Percentiles rank a stretch among this genome's conserved stretches.
phyloP scores from a whole-genome alignment of 2,329 filamentous ascomycete species.

The Aaosphaeria arxii region DNA sequence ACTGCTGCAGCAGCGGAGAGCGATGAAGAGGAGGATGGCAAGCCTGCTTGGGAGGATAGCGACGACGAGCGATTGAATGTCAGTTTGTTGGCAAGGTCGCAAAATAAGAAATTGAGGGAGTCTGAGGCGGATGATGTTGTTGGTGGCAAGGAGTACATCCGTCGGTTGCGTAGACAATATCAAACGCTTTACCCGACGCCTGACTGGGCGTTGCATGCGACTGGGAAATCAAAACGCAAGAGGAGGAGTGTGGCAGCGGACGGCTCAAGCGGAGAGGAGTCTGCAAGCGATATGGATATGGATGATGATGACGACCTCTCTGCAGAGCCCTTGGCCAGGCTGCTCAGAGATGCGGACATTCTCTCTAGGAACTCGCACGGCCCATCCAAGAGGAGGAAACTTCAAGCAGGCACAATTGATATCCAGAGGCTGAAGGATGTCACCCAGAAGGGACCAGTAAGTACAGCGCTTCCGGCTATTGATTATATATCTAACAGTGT shows the following conservation, averaged over 20 bases:
- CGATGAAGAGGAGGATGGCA: constrained; percentile 37
- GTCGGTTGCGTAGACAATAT: constrained; percentile 76
- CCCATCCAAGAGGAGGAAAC: constrained; percentile 61
- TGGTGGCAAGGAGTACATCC: constrained; percentile 80
- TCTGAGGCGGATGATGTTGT: constrained; percentile 83
- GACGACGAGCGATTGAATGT: constrained; percentile 87
- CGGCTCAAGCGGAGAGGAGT: constrained; percentile 44
- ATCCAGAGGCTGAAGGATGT: constrained; percentile 89
- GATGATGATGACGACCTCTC: constrained; percentile 51
- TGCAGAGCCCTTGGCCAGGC: constrained; percentile 71
- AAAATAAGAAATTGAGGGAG: constrained; percentile 77
- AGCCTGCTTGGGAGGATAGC: constrained; percentile 85
- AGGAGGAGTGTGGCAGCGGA: constrained; percentile 42
- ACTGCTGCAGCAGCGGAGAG: constrained; percentile 39
- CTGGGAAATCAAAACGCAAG: constrained; percentile 42
- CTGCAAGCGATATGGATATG: constrained; percentile 55
- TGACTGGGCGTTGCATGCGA: constrained; percentile 56
- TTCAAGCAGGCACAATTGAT: constrained; percentile 83
- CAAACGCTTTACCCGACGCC: constrained; percentile 60
- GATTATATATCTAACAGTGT: constrained; percentile 1
- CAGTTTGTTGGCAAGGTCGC: constrained; percentile 72
- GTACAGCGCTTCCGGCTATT: constrained; percentile 13
- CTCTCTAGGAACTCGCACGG: constrained; percentile 56
- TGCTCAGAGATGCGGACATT: constrained; percentile 72
- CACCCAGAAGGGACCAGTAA: constrained; percentile 67